Percentiles rank a stretch among this genome's conserved stretches.
These are phyloP conservation scores for Lobosporangium transversale DNA, from an alignment of 192 early-diverging fungal species.

Conservation along the genomic window DNA sequence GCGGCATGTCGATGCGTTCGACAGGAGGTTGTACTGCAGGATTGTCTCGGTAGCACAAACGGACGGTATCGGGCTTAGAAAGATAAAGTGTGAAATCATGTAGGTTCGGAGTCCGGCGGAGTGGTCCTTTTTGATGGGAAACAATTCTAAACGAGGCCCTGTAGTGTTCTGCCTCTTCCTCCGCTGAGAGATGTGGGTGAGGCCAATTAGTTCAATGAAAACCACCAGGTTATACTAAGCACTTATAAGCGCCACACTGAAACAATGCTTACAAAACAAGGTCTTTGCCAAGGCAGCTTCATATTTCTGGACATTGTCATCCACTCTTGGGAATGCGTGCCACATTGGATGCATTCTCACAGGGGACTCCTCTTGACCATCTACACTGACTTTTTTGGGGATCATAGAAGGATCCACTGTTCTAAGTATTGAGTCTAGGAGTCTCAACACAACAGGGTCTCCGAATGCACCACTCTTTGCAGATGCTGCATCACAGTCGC, in stretches of 20 bases:
- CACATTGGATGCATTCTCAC: slow-evolving; percentile 52
- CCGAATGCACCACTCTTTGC: slow-evolving; percentile 52
- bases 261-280: slow-evolving; percentile 45
- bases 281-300: slow-evolving; percentile 32
- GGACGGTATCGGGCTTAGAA: slow-evolving; percentile 64
- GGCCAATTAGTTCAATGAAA: not conserved
- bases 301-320: slow-evolving; percentile 38
- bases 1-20: slow-evolving; percentile 58
- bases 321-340: slow-evolving; percentile 49
- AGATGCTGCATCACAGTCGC: slow-evolving; percentile 77
- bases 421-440: slow-evolving; percentile 71
- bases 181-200: slow-evolving; percentile 2
- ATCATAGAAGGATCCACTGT: slow-evolving; percentile 68
- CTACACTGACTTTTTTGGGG: slow-evolving; percentile 18
- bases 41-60: slow-evolving; percentile 25
- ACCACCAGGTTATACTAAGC: not conserved
- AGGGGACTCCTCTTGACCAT: slow-evolving; percentile 18
- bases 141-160: slow-evolving; percentile 62
- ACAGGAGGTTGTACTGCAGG: slow-evolving; percentile 34
- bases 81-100: slow-evolving; percentile 69
- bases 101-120: slow-evolving; percentile 68
- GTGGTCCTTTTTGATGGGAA: slow-evolving; percentile 59
- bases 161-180: slow-evolving; percentile 44
- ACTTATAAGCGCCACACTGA: too few species aligned
- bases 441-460: slow-evolving; percentile 61